A percentile compares a stretch with the other conserved stretches of the same genome.
phyloP scores from a whole-genome alignment of 768 basidiomycete species.

The Trametes cubensis region DNA sequence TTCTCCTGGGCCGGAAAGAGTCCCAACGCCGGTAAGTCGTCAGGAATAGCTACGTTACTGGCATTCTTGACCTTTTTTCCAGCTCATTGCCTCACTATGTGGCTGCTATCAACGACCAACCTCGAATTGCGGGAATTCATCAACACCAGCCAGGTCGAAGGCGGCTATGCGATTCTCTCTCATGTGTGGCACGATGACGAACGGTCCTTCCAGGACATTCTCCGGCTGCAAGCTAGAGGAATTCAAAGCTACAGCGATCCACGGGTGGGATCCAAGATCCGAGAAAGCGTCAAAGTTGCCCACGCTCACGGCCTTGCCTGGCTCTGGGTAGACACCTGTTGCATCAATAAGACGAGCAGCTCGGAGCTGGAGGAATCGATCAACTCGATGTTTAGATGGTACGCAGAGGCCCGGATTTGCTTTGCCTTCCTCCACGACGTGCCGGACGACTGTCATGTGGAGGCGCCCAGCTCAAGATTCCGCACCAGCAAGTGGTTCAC shows the following conservation, averaged over 20 bases:
- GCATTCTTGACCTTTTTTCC: too few relatives aligned
- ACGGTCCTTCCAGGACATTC: constrained; percentile 7
- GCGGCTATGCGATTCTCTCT: constrained; percentile 14
- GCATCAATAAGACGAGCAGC: constrained; percentile 7
- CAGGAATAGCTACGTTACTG: too few relatives aligned
- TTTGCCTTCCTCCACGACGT: constrained; percentile 1
- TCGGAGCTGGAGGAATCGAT: constrained; percentile 1
- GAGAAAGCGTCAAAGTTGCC: not conserved
- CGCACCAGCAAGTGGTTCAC: not conserved
- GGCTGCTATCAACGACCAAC: constrained; percentile 4
- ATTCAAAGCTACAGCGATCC: too few relatives aligned
- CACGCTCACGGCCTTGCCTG: not conserved
- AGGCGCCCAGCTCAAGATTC: not conserved
- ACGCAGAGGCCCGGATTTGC: not conserved
- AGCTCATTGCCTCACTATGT: not conserved
- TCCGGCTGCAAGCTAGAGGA: too few relatives aligned
- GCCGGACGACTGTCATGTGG: not conserved
- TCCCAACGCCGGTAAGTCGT: too few relatives aligned
- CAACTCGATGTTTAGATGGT: constrained; percentile 5
- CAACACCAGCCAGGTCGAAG: not conserved
- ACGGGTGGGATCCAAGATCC: not conserved
- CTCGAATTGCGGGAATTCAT: not conserved
- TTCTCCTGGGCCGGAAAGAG: too few relatives aligned
- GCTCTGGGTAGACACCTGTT: constrained; percentile 3
- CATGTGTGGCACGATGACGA: constrained; percentile 11